These are phyloP conservation scores for Tetragonia tetragonoides DNA, from an alignment of 148 eudicot genomes.

Conservation along the genomic window DNA sequence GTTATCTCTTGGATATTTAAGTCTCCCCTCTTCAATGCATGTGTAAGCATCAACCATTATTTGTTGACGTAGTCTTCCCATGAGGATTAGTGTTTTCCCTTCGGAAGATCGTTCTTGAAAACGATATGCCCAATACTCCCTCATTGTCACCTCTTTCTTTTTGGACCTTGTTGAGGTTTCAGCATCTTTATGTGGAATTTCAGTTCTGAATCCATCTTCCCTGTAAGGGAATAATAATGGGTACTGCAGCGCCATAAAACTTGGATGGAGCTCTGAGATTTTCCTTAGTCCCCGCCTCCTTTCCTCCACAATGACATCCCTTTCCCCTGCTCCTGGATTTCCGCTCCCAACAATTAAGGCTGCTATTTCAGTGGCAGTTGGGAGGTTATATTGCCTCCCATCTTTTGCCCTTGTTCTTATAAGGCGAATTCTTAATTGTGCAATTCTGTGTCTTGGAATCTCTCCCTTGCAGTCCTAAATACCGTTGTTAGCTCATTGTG, in stretches of 20 bases:
- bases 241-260: constrained; percentile 28
- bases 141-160: constrained; percentile 7
- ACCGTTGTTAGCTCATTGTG: background rate
- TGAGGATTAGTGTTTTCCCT: background rate
- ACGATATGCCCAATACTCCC: constrained; percentile 10
- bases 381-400: constrained; percentile 14
- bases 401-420: constrained; percentile 12
- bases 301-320: constrained; percentile 25
- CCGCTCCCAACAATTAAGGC: constrained; percentile 18
- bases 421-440: background rate
- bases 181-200: constrained; percentile 1
- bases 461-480: background rate
- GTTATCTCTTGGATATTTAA: background rate
- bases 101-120: background rate
- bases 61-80: constrained; percentile 17
- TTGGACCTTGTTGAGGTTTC: background rate
- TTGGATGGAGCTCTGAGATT: constrained; percentile 19
- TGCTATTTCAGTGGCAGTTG: constrained; percentile 17
- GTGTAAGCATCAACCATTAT: constrained; percentile 14
- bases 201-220: constrained; percentile 18
- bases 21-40: constrained; percentile 9
- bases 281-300: background rate
- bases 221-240: constrained; percentile 27
- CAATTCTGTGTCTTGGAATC: background rate
- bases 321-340: background rate